These are phyloP conservation scores for Copromyces sp. DNA, from an alignment of 495 filamentous ascomycete species.

Conservation along the genomic window DNA sequence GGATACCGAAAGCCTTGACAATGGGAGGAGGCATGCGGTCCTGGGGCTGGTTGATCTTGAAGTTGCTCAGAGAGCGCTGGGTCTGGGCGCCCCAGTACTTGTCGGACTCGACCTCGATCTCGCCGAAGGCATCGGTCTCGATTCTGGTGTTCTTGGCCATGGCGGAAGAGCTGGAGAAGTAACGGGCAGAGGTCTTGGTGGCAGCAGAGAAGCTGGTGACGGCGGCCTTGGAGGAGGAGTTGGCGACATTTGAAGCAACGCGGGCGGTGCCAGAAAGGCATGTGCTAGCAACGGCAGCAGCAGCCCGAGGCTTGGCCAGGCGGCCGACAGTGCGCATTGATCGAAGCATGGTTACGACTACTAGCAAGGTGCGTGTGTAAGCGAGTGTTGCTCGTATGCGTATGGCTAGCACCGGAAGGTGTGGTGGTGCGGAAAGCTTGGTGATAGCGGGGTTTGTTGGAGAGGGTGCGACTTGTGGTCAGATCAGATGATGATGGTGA, in stretches of 20 bases:
- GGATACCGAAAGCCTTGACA: slow-evolving; percentile 86
- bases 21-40: slow-evolving; percentile 96
- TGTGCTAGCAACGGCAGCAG: slow-evolving; percentile 29
- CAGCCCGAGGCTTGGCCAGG: slow-evolving; percentile 30
- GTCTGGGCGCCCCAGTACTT: slow-evolving; percentile 99
- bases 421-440: not conserved
- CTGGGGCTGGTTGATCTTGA: slow-evolving; percentile 97
- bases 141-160: slow-evolving; percentile 53
- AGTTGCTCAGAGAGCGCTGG: slow-evolving; percentile 93
- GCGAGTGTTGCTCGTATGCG: not conserved
- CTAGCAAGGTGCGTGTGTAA: not conserved
- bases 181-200: slow-evolving; percentile 11
- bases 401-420: not conserved
- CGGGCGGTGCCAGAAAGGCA: slow-evolving; percentile 14
- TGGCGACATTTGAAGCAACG: slow-evolving; percentile 10
- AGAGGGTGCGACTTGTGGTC: not conserved
- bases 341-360: slow-evolving; percentile 30
- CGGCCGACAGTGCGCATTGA: slow-evolving; percentile 31
- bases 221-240: slow-evolving; percentile 6
- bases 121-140: slow-evolving; percentile 95
- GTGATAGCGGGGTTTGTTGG: not conserved
- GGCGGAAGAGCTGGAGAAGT: slow-evolving; percentile 35
- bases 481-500: not conserved
- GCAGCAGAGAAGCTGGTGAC: not conserved
- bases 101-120: slow-evolving; percentile 82